Conservation (phyloP, 139 green algal species). For the Asterochloris erici region DNA sequence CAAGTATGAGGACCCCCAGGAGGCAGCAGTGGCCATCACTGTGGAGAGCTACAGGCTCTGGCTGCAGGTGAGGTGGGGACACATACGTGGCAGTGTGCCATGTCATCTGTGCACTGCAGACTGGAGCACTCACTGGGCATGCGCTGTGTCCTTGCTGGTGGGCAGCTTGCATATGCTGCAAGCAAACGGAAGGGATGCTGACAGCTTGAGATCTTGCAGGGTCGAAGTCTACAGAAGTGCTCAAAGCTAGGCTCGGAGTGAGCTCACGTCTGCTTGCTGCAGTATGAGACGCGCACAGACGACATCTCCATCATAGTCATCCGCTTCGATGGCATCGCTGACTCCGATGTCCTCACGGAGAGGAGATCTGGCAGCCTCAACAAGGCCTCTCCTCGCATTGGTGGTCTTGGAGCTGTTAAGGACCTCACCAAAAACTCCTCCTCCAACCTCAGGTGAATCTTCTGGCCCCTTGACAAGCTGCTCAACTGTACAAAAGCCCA, state of each 20-base stretch:
- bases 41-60: constrained; percentile 82
- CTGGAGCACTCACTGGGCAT: not conserved
- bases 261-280: constrained; percentile 83
- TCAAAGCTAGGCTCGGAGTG: constrained; percentile 47
- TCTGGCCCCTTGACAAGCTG: too few relatives aligned
- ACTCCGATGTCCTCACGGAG: not conserved
- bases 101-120: not conserved
- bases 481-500: too few relatives aligned
- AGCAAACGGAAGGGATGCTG: not conserved
- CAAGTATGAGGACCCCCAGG: constrained; percentile 62
- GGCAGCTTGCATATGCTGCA: not conserved
- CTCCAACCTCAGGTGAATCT: too few relatives aligned
- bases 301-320: constrained; percentile 89
- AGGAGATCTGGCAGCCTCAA: not conserved
- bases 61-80: constrained; percentile 20
- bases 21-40: constrained; percentile 71
- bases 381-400: too few relatives aligned
- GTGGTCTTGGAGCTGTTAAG: too few relatives aligned
- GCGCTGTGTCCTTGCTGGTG: not conserved
- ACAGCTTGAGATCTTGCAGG: not conserved
- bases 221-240: not conserved
- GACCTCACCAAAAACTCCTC: too few relatives aligned
- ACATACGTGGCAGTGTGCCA: not conserved
- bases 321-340: not conserved
- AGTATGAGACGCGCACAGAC: constrained; percentile 89